Evolutionary conservation across 2,329 filamentous ascomycete genomes (phyloP), one percentile per base, ranked within the genome.

Genomic region (Alternaria dauci): DNA sequence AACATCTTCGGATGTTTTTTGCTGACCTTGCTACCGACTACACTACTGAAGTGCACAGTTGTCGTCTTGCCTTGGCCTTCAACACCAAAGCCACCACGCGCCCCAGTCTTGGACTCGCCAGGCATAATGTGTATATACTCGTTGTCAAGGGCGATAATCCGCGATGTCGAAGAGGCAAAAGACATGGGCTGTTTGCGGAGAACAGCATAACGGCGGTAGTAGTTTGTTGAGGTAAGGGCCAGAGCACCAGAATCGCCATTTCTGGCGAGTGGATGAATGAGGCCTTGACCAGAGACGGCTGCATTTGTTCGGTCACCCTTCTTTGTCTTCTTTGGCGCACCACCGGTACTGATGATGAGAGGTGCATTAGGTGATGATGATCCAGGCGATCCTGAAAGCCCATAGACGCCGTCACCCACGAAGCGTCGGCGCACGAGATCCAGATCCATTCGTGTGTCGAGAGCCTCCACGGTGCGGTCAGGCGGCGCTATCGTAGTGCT

Each of bases 81-180:
- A 9, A 67, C 30, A 3, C 63, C 65, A 16, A 63, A 65, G 2
- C 64, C 64, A 4, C 61, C 58, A 1, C 67, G 58, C 1, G 55
- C 63, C 3, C 67, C 66, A 74, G 91, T 91, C 38, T 89, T 88
- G 16, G 71, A 71, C 26, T 81, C 80, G 6, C 79, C 80, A 2
- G 92, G 91, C 85, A 93, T 90, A 70, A 96, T 93, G 78, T 94
- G 91, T 63, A 96, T 88, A 76, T 94, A 95, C 76, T 96, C 92
- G 61, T 91, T 91, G 70, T 94, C 92, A 66, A 96, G 92, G 47
- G 91, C 88, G 42, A 95, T 82, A 9, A 92, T 87, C 59, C 91
- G 87, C 69, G 93, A 90, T 61, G 91, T 91, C 71, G 90, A 86
- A 4, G 88, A 89, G 42, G 91, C 89, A 70, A 95, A 90, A 25